Percentiles rank a stretch among this genome's conserved stretches.
Conservation (phyloP, 2,329 filamentous ascomycete species). For the Ophiosphaerella narmari region DNA sequence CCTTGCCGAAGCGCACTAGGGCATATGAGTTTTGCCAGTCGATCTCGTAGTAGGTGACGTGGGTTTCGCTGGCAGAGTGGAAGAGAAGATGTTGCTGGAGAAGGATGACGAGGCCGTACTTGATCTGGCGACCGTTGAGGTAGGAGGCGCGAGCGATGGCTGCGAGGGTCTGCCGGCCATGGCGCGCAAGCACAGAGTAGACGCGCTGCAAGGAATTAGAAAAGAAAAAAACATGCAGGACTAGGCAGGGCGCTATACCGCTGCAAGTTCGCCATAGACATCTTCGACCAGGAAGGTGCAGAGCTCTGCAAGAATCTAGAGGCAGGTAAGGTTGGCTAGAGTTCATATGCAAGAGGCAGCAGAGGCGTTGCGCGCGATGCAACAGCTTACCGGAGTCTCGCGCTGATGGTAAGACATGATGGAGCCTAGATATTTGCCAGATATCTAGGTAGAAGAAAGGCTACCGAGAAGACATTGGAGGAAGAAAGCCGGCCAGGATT, state of each 20-base stretch:
- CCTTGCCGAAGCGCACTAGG: constrained; percentile 78
- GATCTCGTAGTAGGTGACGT: constrained; percentile 78
- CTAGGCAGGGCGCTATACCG: constrained; percentile 60
- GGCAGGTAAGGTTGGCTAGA: constrained; percentile 41
- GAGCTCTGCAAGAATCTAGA: constrained; percentile 82
- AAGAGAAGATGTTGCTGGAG: constrained; percentile 87
- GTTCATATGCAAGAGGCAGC: constrained; percentile 19
- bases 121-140: constrained; percentile 74
- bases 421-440: constrained; percentile 41
- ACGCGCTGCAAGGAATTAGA: constrained; percentile 67
- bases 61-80: constrained; percentile 68
- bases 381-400: constrained; percentile 41
- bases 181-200: constrained; percentile 75
- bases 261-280: constrained; percentile 86
- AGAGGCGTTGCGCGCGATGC: constrained; percentile 9
- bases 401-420: constrained; percentile 44
- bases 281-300: constrained; percentile 88
- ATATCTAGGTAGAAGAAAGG: constrained; percentile 34
- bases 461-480: constrained; percentile 42
- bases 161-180: constrained; percentile 74
- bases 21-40: constrained; percentile 81
- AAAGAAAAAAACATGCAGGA: neutral
- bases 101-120: constrained; percentile 80
- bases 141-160: constrained; percentile 74
- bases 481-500: neutral